These are phyloP conservation scores for Trichoderma gamsii DNA, from an alignment of 495 filamentous ascomycete species.

Conservation along the genomic window DNA sequence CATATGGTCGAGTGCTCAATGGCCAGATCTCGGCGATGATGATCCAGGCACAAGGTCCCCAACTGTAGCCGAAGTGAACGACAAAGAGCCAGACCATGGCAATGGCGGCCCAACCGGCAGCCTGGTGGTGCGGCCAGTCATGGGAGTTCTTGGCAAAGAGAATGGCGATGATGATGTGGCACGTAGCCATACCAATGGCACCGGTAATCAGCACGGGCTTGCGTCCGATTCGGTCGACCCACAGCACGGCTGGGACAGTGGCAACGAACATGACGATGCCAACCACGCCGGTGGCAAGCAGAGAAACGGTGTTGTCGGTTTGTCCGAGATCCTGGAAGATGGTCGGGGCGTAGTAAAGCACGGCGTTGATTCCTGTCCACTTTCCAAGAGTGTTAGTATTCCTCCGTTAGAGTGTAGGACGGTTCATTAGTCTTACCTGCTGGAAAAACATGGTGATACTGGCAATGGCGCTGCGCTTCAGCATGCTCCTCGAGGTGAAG, in stretches of 20 bases:
- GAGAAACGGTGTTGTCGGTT: conserved; percentile 53
- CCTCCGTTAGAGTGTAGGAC: background rate
- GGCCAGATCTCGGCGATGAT: conserved; percentile 74
- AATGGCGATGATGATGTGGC: conserved; percentile 67
- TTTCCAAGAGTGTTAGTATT: conserved; percentile 40
- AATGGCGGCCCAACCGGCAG: conserved; percentile 71
- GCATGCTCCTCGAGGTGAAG: conserved; percentile 68
- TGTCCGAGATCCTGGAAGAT: conserved; percentile 70
- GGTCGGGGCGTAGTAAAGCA: conserved; percentile 66
- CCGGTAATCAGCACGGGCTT: conserved; percentile 53
- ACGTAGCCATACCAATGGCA: conserved; percentile 53
- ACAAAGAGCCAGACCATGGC: conserved; percentile 81
- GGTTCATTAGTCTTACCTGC: conserved; percentile 32
- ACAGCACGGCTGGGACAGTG: conserved; percentile 63
- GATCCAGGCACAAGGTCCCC: conserved; percentile 62
- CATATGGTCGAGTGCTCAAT: conserved; percentile 63
- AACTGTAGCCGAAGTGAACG: conserved; percentile 66
- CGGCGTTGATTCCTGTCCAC: conserved; percentile 68
- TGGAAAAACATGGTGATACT: conserved; percentile 69
- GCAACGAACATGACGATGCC: conserved; percentile 69
- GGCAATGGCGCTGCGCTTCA: conserved; percentile 64
- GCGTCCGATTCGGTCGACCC: conserved; percentile 54
- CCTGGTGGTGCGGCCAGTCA: conserved; percentile 50
- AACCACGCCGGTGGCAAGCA: conserved; percentile 74
- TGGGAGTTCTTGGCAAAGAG: conserved; percentile 61